These are phyloP conservation scores for Antitrichia curtipendula DNA, from an alignment of 225 moss, liverwort and hornwort species.

Conservation along the genomic window DNA sequence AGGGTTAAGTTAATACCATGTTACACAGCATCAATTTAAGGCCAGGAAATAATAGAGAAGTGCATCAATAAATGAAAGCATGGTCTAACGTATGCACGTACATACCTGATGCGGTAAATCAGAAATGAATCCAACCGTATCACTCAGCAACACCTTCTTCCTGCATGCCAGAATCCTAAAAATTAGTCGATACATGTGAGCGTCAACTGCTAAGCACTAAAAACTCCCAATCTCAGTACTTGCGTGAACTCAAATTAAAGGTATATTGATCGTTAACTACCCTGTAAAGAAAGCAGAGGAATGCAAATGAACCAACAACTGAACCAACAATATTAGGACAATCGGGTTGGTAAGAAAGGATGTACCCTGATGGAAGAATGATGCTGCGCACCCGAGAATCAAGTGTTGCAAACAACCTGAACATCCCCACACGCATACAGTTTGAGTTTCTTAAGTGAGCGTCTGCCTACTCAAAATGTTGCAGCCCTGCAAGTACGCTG, in stretches of 20 bases:
- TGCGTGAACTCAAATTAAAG: background rate
- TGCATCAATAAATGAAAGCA: background rate
- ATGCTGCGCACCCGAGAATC: slow-evolving; percentile 76
- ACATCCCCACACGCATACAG: background rate
- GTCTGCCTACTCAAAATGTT: background rate
- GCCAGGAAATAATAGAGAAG: background rate
- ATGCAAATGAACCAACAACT: background rate
- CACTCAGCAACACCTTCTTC: slow-evolving; percentile 68
- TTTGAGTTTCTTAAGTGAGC: background rate
- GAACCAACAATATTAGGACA: background rate
- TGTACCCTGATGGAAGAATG: slow-evolving; percentile 72
- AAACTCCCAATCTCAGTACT: background rate
- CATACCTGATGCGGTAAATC: slow-evolving; percentile 68
- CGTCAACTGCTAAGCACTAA: background rate
- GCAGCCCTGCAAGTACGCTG: background rate
- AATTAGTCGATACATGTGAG: background rate
- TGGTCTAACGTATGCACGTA: background rate
- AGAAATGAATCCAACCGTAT: slow-evolving; percentile 83
- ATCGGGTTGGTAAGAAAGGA: background rate
- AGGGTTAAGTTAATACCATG: background rate
- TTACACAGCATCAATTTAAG: background rate
- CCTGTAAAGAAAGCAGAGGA: background rate
- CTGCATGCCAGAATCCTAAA: slow-evolving; percentile 5
- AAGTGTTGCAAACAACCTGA: slow-evolving; percentile 81
- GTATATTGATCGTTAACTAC: background rate